These are phyloP conservation scores for Coprinopsis cinerea DNA, from an alignment of 768 basidiomycete species.

Conservation along the genomic window DNA sequence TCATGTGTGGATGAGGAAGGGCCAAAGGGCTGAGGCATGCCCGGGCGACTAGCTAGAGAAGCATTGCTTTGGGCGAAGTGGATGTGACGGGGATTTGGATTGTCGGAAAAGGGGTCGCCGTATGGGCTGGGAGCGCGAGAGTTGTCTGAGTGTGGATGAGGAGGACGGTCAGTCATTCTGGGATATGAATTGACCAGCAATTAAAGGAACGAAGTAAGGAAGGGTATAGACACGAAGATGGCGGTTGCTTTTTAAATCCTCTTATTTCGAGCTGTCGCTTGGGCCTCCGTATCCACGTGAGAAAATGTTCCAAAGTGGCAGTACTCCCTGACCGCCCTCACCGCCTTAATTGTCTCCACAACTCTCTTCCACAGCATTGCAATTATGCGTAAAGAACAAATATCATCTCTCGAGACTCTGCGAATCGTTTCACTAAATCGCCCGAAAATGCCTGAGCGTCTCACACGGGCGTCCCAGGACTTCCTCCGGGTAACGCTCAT, in stretches of 20 bases:
- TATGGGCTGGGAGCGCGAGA: conserved; percentile 29
- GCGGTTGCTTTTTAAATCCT: conserved; percentile 5
- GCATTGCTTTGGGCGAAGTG: conserved; percentile 44
- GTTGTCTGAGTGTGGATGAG: conserved; percentile 28
- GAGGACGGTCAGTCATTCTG: conserved; percentile 34
- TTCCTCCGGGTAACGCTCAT: not conserved
- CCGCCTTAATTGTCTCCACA: no score
- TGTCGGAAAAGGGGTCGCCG: conserved; percentile 71
- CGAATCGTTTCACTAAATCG: no score
- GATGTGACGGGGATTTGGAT: conserved; percentile 51
- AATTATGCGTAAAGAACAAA: no score
- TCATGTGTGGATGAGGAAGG: conserved; percentile 47
- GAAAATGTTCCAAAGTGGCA: not conserved
- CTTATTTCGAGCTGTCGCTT: not conserved
- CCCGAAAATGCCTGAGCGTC: no score
- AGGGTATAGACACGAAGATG: conserved; percentile 12
- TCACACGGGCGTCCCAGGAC: no score
- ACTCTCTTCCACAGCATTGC: no score
- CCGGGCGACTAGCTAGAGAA: conserved; percentile 17
- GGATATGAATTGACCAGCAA: conserved; percentile 10
- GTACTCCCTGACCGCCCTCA: not conserved
- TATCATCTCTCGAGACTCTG: no score
- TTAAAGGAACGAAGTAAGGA: conserved; percentile 9
- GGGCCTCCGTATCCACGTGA: conserved; percentile 2
- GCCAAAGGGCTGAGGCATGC: conserved; percentile 44